Percentiles rank a stretch among this genome's conserved stretches.
phyloP scores from a whole-genome alignment of 1,284 basidiomycete genomes.

The Kwoniella shivajii region DNA sequence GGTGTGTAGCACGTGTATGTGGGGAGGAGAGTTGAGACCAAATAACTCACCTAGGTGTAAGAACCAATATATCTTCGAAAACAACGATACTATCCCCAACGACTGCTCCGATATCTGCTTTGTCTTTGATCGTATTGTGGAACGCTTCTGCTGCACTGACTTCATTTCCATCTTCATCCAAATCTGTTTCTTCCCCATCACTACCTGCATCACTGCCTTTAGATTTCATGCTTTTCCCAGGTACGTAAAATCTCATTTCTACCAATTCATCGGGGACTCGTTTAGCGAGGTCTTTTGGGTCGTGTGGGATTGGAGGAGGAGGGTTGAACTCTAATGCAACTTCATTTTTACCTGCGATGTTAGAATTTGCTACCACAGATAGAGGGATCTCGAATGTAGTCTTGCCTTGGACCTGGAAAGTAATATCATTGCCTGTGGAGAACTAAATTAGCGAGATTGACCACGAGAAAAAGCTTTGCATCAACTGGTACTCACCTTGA shows the following conservation, averaged over 20 bases:
- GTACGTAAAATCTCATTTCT: conserved; percentile 95
- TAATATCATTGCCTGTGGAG: conserved; percentile 75
- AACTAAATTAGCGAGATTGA: background rate
- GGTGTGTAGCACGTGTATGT: no score
- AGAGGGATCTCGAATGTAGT: conserved; percentile 91
- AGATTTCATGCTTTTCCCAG: conserved; percentile 61
- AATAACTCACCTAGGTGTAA: conserved; percentile 71
- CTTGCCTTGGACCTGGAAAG: conserved; percentile 87
- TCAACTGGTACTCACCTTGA: conserved; percentile 64
- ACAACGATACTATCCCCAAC: conserved; percentile 90
- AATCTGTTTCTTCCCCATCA: conserved; percentile 61
- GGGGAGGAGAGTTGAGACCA: no score
- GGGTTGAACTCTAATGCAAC: conserved; percentile 92
- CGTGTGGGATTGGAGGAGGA: conserved; percentile 52
- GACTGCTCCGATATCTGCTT: conserved; percentile 91
- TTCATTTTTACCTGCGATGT: conserved; percentile 95
- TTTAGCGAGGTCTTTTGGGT: conserved; percentile 54
- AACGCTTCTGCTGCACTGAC: conserved; percentile 91
- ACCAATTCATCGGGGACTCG: conserved; percentile 77
- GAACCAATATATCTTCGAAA: conserved; percentile 94
- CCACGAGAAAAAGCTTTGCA: background rate
- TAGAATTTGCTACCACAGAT: conserved; percentile 87
- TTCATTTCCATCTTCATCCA: conserved; percentile 58
- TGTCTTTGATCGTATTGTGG: conserved; percentile 95
- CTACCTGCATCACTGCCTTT: conserved; percentile 70